Evolutionary conservation across 1,284 basidiomycete species (phyloP).

Genomic region (Trichosporon coremiiforme): DNA sequence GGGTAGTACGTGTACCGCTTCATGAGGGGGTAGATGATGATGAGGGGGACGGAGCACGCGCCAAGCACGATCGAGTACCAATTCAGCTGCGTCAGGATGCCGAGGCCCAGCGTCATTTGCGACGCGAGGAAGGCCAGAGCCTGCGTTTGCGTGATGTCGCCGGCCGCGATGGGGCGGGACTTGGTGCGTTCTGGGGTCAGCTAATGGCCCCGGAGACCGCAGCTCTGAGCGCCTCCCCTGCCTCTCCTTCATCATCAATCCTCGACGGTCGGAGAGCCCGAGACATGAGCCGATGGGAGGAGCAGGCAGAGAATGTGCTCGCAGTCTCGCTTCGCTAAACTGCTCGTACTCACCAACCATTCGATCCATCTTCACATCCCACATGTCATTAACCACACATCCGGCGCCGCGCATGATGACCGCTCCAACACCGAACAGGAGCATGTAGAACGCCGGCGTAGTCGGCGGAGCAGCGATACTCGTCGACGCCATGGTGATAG

Average conservation of each 20-base stretch:
- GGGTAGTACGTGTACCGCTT: slow-evolving; percentile 97
- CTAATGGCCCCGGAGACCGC: background rate
- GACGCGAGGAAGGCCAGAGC: slow-evolving; percentile 80
- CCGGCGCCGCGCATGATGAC: slow-evolving; percentile 97
- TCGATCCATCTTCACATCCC: slow-evolving; percentile 89
- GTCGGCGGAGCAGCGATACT: slow-evolving; percentile 67
- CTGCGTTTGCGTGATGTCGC: slow-evolving; percentile 74
- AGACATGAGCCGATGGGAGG: too few relatives aligned
- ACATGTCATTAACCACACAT: slow-evolving; percentile 99
- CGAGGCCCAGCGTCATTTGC: slow-evolving; percentile 84
- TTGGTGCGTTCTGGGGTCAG: slow-evolving; percentile 63
- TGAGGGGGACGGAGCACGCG: slow-evolving; percentile 82
- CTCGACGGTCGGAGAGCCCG: too few relatives aligned
- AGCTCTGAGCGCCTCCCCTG: too few relatives aligned
- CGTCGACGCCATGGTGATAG: slow-evolving; percentile 90
- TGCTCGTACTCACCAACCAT: slow-evolving; percentile 71
- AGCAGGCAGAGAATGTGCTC: too few relatives aligned
- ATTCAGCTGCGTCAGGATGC: slow-evolving; percentile 87
- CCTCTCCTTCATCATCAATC: background rate
- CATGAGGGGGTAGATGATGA: slow-evolving; percentile 93
- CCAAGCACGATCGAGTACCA: slow-evolving; percentile 93
- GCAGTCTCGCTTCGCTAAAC: background rate
- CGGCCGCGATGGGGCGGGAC: slow-evolving; percentile 72
- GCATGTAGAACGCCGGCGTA: slow-evolving; percentile 71
- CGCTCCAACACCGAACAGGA: slow-evolving; percentile 86